Evolutionary conservation across 1,139 yeast genomes (phyloP).

Genomic region (Suhomyces ambrosiae): DNA sequence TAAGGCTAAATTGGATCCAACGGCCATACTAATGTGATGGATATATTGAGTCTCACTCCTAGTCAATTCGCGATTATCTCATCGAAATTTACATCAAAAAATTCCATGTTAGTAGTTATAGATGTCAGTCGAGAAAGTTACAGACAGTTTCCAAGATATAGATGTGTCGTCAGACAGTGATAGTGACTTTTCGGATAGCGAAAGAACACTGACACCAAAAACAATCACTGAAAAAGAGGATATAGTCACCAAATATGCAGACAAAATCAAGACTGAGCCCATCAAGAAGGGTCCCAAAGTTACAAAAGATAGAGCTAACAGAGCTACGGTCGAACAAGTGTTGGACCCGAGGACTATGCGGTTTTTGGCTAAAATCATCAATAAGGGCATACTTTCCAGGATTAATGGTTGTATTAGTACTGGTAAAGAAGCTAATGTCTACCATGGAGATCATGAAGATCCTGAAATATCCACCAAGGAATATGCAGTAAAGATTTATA

Average conservation of each 20-base stretch:
- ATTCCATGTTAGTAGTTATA: not conserved
- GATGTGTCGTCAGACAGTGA: constrained; percentile 8
- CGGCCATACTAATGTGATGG: constrained; percentile 18
- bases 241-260: constrained; percentile 61
- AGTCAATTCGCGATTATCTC: constrained; percentile 6
- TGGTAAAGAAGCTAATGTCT: constrained; percentile 98
- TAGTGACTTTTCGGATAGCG: constrained; percentile 11
- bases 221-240: constrained; percentile 53
- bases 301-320: constrained; percentile 79
- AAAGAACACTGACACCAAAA: constrained; percentile 15
- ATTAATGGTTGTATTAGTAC: constrained; percentile 95
- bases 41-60: not conserved
- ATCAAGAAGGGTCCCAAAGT: constrained; percentile 58
- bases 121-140: constrained; percentile 11
- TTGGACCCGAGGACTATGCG: constrained; percentile 90
- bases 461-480: constrained; percentile 48
- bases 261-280: constrained; percentile 65
- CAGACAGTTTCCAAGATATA: constrained; percentile 6
- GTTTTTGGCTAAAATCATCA: constrained; percentile 78
- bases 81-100: constrained; percentile 8
- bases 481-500: constrained; percentile 89
- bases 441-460: constrained; percentile 82
- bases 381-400: constrained; percentile 77
- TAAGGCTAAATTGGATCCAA: constrained; percentile 19
- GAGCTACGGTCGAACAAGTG: constrained; percentile 97